phyloP scores from a whole-genome alignment of 176 grass and related monocot genomes.

The Neostapfia colusana region DNA sequence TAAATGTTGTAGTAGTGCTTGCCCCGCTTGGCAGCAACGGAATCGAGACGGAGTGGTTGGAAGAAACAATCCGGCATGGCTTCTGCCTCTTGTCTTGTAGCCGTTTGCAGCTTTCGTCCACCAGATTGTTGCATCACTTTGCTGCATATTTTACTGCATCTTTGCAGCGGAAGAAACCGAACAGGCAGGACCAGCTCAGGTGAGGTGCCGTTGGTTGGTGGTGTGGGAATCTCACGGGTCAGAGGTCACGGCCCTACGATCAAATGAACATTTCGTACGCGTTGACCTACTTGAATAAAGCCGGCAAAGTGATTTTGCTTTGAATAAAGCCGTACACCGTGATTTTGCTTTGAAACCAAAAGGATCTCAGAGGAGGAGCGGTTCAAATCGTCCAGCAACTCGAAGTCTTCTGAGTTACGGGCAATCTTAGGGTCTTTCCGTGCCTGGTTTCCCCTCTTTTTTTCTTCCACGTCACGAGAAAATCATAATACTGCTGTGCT shows the following conservation, averaged over 20 bases:
- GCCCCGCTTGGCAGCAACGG: background rate
- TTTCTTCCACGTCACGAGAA: too few species aligned
- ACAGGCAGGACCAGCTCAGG: background rate
- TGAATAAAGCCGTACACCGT: too few species aligned
- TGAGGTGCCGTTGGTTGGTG: background rate
- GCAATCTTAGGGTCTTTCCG: background rate
- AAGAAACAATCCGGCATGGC: background rate
- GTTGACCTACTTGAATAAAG: background rate
- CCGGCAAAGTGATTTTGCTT: too few species aligned
- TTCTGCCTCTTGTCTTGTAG: constrained; percentile 3
- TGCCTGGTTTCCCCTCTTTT: too few species aligned
- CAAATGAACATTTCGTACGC: background rate
- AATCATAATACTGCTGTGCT: too few species aligned
- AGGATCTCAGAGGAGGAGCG: background rate
- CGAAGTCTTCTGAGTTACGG: background rate
- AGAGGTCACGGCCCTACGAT: background rate
- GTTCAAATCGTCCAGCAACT: background rate
- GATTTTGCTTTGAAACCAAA: background rate
- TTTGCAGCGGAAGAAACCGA: background rate
- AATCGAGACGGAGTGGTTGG: background rate
- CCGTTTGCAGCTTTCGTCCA: constrained; percentile 13
- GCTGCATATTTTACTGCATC: background rate
- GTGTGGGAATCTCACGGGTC: background rate
- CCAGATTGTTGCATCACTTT: background rate
- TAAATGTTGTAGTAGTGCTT: background rate